phyloP scores from a whole-genome alignment of 257 asterid species.

The Jaltomata sinuosa region DNA sequence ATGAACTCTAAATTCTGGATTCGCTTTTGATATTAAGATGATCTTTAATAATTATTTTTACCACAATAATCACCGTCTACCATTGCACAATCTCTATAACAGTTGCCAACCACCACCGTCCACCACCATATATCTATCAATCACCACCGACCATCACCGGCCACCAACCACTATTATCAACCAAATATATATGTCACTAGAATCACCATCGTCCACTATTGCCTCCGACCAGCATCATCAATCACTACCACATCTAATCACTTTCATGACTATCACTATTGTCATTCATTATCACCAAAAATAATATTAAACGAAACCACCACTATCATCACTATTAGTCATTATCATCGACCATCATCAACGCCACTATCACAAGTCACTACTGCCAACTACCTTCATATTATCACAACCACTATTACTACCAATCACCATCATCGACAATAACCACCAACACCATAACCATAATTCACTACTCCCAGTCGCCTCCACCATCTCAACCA shows the following conservation, averaged over 20 bases:
- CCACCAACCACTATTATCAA: background rate
- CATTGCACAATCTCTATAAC: background rate
- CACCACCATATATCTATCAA: background rate
- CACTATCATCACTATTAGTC: too few species aligned
- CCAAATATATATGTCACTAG: background rate
- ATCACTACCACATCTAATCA: background rate
- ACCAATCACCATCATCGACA: too few species aligned
- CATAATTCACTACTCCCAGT: background rate
- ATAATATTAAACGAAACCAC: background rate
- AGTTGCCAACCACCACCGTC: background rate
- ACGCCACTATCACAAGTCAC: background rate
- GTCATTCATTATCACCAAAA: too few species aligned
- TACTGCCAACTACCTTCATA: background rate
- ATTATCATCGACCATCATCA: too few species aligned
- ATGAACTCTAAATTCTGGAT: background rate
- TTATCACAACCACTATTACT: too few species aligned
- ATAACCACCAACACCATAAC: too few species aligned
- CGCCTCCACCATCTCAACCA: background rate
- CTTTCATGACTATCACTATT: too few species aligned
- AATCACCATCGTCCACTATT: too few species aligned
- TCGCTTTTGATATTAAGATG: background rate
- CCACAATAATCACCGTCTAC: background rate
- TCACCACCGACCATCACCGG: background rate
- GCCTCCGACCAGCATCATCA: too few species aligned
- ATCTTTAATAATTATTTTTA: background rate